Evolutionary conservation across 768 basidiomycete genomes (phyloP).

Genomic region (Tricholoma matsutake): DNA sequence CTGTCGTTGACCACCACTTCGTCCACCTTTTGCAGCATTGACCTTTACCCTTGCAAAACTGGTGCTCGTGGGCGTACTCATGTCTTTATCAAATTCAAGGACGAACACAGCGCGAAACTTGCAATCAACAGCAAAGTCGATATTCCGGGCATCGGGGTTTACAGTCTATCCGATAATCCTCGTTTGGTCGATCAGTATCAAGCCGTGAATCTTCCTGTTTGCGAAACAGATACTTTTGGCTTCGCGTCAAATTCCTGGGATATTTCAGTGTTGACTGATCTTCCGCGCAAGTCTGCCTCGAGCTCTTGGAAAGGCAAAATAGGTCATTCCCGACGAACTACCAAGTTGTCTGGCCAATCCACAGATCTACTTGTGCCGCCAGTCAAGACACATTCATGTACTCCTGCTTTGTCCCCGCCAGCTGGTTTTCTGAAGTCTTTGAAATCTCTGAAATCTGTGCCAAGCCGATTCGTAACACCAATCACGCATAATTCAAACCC

Average conservation of each 20-base stretch:
- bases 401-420: background rate
- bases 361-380: background rate
- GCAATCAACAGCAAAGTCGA: constrained; percentile 21
- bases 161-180: constrained; percentile 4
- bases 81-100: constrained; percentile 15
- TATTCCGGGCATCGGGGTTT: constrained; percentile 2
- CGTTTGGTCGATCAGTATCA: constrained; percentile 19
- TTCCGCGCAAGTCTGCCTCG: background rate
- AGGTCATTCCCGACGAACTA: background rate
- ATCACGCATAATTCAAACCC: background rate
- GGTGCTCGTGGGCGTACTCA: constrained; percentile 33
- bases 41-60: constrained; percentile 31
- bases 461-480: background rate
- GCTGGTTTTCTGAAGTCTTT: background rate
- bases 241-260: background rate
- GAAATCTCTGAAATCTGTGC: background rate
- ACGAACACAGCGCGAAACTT: constrained; percentile 18
- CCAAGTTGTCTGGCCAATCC: background rate
- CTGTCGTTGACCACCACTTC: background rate
- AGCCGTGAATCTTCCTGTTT: constrained; percentile 6
- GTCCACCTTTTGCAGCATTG: constrained; percentile 12
- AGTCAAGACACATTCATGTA: background rate
- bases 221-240: background rate
- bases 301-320: background rate
- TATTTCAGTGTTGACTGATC: background rate